Percentiles rank a stretch among this genome's conserved stretches.
phyloP scores from a whole-genome alignment of 2,329 filamentous ascomycete genomes.

The Diplodia intermedia region DNA sequence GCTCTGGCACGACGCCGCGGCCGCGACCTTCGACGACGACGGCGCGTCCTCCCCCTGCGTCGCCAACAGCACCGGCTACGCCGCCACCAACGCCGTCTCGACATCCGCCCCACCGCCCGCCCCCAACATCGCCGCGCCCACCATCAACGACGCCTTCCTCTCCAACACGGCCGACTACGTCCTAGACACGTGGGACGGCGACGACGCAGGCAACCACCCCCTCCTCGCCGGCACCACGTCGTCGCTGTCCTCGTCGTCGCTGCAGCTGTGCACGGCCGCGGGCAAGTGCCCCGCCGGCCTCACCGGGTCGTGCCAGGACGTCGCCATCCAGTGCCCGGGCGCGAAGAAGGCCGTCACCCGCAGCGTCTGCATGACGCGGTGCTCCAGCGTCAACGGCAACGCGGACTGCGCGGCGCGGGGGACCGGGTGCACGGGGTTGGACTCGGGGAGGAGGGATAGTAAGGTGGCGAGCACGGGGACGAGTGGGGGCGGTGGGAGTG shows the following conservation, averaged over 20 bases:
- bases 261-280: not conserved
- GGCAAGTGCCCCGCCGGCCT: not conserved
- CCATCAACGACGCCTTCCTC: not conserved
- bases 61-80: conserved; percentile 41
- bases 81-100: not conserved
- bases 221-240: not conserved
- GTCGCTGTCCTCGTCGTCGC: not conserved
- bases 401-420: not conserved
- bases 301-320: not conserved
- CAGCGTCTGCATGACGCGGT: not conserved
- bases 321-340: not conserved
- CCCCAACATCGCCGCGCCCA: not conserved
- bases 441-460: not conserved
- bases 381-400: not conserved
- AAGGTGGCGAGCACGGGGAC: not conserved
- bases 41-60: conserved; percentile 44
- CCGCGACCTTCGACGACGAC: conserved; percentile 45
- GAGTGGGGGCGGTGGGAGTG: not conserved
- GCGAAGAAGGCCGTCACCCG: not conserved
- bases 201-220: not conserved
- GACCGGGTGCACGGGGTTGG: not conserved
- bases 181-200: not conserved
- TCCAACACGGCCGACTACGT: not conserved
- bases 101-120: not conserved
- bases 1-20: conserved; percentile 47